These are phyloP conservation scores for Ogataea angusta DNA, from an alignment of 805 yeast genomes.

Conservation along the genomic window DNA sequence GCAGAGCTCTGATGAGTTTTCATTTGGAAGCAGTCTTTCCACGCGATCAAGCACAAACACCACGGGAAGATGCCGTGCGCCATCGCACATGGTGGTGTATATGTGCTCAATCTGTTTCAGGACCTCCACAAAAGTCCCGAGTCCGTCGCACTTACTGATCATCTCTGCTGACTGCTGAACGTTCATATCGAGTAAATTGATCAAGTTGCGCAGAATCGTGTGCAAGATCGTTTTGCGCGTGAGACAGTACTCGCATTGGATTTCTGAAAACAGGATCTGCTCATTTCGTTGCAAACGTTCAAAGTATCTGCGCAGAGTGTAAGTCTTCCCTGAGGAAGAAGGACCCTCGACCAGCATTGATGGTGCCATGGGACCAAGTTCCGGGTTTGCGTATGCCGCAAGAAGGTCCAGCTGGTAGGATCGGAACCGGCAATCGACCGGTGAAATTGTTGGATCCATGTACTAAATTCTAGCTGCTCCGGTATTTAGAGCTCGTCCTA, in stretches of 20 bases:
- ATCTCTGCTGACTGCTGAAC: constrained; percentile 12
- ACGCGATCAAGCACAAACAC: constrained; percentile 46
- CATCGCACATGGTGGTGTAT: constrained; percentile 1
- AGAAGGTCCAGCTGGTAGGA: constrained; percentile 36
- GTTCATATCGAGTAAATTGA: constrained; percentile 9
- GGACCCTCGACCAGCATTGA: constrained; percentile 46
- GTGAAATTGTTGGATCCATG: constrained; percentile 4
- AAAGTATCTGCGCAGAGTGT: constrained; percentile 35
- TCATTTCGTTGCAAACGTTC: constrained; percentile 16
- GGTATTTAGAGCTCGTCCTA: background rate
- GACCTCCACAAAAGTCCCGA: constrained; percentile 39
- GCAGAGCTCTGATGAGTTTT: constrained; percentile 36
- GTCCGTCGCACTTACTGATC: constrained; percentile 38
- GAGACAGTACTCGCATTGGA: constrained; percentile 46
- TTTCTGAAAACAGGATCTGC: constrained; percentile 28
- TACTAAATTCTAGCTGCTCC: background rate
- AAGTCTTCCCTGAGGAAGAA: constrained; percentile 47
- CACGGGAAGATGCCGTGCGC: constrained; percentile 30
- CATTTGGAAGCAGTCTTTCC: constrained; percentile 37
- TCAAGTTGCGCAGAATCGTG: constrained; percentile 35
- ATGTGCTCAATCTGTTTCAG: constrained; percentile 35
- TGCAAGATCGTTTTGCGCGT: constrained; percentile 41
- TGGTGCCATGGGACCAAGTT: constrained; percentile 31
- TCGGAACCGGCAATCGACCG: constrained; percentile 25
- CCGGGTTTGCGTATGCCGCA: constrained; percentile 33